phyloP scores from a whole-genome alignment of 2,329 filamentous ascomycete genomes.

The Colletotrichum falcatum region DNA sequence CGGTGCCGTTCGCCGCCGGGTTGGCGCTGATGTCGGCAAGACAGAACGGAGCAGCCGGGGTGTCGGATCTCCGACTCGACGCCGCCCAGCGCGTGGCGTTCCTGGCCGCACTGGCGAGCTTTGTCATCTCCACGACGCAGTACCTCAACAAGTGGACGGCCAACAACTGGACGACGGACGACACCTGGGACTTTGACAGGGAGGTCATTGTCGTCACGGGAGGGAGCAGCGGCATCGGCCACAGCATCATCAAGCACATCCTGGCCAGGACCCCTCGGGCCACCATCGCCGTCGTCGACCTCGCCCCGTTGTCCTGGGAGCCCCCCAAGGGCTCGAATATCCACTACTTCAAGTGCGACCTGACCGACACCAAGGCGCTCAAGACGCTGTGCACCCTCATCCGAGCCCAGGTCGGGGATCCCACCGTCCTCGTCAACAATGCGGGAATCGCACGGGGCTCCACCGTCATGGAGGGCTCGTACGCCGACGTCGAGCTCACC shows the following conservation, averaged over 20 bases:
- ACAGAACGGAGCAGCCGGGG: not conserved
- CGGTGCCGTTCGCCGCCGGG: constrained; percentile 40
- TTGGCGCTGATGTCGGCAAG: constrained; percentile 29
- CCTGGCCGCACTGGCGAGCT: constrained; percentile 32
- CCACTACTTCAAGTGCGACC: constrained; percentile 53
- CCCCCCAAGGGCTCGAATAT: constrained; percentile 43
- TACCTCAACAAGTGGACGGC: constrained; percentile 44
- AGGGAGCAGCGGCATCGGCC: constrained; percentile 57
- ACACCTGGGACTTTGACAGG: constrained; percentile 51
- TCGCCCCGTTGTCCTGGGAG: constrained; percentile 48
- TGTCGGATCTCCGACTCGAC: constrained; percentile 17
- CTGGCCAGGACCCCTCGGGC: constrained; percentile 44
- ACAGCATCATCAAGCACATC: constrained; percentile 50
- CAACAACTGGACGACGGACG: constrained; percentile 45
- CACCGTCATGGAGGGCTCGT: constrained; percentile 47
- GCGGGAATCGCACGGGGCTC: constrained; percentile 48
- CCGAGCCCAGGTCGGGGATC: constrained; percentile 50
- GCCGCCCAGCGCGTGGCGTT: constrained; percentile 23
- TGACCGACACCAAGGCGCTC: constrained; percentile 51
- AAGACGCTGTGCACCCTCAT: constrained; percentile 47
- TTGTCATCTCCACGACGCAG: constrained; percentile 43
- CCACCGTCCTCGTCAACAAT: constrained; percentile 53
- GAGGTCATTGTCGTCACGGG: constrained; percentile 60
- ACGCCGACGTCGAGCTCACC: constrained; percentile 48
- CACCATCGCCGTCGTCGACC: constrained; percentile 51